Evolutionary conservation across 176 grass and related monocot genomes (phyloP).

Genomic region (Juncus effusus): DNA sequence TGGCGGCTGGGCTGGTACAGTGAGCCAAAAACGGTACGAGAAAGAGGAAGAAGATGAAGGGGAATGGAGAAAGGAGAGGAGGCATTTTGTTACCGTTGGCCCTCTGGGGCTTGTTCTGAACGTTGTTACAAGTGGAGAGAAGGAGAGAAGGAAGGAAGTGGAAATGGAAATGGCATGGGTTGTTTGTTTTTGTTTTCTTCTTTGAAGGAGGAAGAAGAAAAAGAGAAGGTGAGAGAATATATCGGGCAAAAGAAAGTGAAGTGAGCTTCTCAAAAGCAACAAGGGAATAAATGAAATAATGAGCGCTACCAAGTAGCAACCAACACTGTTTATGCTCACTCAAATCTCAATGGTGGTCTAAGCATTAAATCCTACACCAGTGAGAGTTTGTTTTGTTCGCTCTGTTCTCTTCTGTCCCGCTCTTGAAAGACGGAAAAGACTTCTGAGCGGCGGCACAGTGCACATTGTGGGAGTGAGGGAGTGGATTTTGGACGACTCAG

Average conservation of each 20-base stretch:
- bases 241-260: slow-evolving; percentile 3
- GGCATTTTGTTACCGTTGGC: slow-evolving; percentile 26
- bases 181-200: slow-evolving; percentile 3
- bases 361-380: background rate
- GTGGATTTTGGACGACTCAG: background rate
- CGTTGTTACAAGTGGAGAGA: background rate
- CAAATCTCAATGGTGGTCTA: background rate
- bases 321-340: background rate
- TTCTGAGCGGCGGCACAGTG: no score
- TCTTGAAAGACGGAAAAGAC: no score
- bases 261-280: slow-evolving; percentile 14
- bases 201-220: background rate
- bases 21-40: slow-evolving; percentile 9
- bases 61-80: slow-evolving; percentile 20
- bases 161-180: slow-evolving; percentile 1
- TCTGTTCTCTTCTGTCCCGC: no score
- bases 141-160: slow-evolving; percentile 1
- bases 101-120: background rate
- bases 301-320: background rate
- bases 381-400: no score
- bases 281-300: background rate
- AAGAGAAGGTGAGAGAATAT: slow-evolving; percentile 9
- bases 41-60: slow-evolving; percentile 24
- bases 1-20: slow-evolving; percentile 25
- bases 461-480: background rate